A percentile compares a stretch with the other conserved stretches of the same genome.
These are phyloP conservation scores for Diaporthe velutina DNA, from an alignment of 2,329 filamentous ascomycete species.

Conservation along the genomic window DNA sequence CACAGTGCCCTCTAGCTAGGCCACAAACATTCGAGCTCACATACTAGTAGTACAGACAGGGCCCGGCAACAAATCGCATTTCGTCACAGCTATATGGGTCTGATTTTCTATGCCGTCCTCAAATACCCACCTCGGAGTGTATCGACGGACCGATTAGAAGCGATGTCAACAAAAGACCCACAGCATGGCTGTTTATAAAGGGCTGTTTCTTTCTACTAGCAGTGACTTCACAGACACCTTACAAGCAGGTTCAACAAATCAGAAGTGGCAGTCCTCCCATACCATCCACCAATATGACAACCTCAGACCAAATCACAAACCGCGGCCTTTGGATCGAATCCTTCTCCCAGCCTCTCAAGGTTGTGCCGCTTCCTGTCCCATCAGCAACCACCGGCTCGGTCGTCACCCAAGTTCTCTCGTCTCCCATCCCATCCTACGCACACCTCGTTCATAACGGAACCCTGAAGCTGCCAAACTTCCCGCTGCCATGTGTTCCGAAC, in stretches of 20 bases:
- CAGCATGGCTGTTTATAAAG: slow-evolving; percentile 1
- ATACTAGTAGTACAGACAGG: not conserved
- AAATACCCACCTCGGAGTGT: not conserved
- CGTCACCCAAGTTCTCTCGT: not conserved
- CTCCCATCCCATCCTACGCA: not conserved
- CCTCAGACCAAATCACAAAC: not conserved
- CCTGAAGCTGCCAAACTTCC: not conserved
- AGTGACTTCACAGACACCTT: not conserved
- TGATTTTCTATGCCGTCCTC: not conserved
- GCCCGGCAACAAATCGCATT: not conserved
- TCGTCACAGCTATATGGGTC: not conserved
- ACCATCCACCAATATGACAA: not conserved
- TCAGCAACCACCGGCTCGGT: slow-evolving; percentile 6
- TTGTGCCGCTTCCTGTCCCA: not conserved
- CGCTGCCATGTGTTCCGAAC: slow-evolving; percentile 6
- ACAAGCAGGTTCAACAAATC: not conserved
- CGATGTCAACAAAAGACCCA: not conserved
- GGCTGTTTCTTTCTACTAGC: not conserved
- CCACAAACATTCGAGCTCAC: not conserved
- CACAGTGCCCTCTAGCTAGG: not conserved
- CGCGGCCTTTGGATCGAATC: slow-evolving; percentile 13
- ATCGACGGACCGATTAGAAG: not conserved
- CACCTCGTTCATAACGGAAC: slow-evolving; percentile 1
- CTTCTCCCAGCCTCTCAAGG: not conserved
- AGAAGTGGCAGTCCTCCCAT: not conserved